Percentiles rank a stretch among this genome's conserved stretches.
Conservation (phyloP, 78 protist genomes). For the Planoprotostelium fungivorum region DNA sequence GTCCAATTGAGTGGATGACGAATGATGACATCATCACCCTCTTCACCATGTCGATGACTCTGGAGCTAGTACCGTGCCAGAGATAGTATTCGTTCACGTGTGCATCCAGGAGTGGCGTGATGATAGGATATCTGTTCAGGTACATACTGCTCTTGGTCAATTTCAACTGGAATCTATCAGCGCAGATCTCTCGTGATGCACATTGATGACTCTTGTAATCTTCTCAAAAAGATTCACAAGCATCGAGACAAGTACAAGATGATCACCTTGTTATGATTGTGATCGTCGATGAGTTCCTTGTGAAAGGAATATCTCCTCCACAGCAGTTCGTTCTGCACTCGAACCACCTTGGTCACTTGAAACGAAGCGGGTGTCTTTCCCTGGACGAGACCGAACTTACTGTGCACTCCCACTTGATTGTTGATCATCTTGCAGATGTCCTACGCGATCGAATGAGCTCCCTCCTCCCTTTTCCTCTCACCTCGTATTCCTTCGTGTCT, state of each 20-base stretch:
- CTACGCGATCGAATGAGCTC: background rate
- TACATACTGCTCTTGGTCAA: background rate
- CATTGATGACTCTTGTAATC: background rate
- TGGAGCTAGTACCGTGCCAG: background rate
- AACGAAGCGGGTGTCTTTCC: background rate
- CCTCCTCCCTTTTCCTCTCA: background rate
- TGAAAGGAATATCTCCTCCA: background rate
- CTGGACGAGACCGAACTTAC: background rate
- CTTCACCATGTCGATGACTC: background rate
- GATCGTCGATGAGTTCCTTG: background rate
- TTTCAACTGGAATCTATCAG: background rate
- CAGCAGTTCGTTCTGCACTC: background rate
- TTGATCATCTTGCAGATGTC: background rate
- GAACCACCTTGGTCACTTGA: background rate
- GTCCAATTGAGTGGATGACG: too few species aligned
- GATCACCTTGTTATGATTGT: background rate
- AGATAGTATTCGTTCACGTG: conserved; percentile 6
- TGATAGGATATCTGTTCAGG: background rate
- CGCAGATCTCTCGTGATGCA: background rate
- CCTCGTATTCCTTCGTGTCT: background rate
- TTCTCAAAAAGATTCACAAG: too few species aligned
- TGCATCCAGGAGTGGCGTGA: background rate
- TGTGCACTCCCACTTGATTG: background rate
- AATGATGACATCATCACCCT: too few species aligned
- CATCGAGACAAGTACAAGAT: too few species aligned